Evolutionary conservation across 169 alveolate species (phyloP).

Genomic region (Plasmodium relictum): DNA sequence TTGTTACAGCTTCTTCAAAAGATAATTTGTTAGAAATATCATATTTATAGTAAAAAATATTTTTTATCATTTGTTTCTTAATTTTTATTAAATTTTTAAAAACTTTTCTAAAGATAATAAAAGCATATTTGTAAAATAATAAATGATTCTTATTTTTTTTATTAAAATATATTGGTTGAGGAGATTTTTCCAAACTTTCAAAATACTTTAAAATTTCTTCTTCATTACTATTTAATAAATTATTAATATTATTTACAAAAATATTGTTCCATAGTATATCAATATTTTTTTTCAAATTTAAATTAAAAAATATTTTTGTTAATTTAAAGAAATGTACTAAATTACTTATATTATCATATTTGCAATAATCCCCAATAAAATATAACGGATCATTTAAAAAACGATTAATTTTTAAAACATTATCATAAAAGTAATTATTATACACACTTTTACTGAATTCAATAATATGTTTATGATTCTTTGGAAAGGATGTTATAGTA

Average conservation of each 20-base stretch:
- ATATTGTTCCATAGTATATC: slow-evolving; percentile 35
- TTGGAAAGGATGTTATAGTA: slow-evolving; percentile 71
- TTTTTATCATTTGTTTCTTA: background rate
- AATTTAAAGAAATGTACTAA: slow-evolving; percentile 56
- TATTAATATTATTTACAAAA: slow-evolving; percentile 49
- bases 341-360: slow-evolving; percentile 51
- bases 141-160: slow-evolving; percentile 29
- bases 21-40: background rate
- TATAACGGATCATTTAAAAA: slow-evolving; percentile 60
- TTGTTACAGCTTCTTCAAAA: slow-evolving; percentile 28
- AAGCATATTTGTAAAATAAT: slow-evolving; percentile 41
- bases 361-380: slow-evolving; percentile 41
- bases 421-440: slow-evolving; percentile 42
- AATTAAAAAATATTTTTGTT: slow-evolving; percentile 56
- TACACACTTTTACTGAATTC: slow-evolving; percentile 59
- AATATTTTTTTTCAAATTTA: slow-evolving; percentile 17
- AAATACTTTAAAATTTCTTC: slow-evolving; percentile 31
- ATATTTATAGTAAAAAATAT: slow-evolving; percentile 26
- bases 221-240: slow-evolving; percentile 26
- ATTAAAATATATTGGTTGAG: slow-evolving; percentile 48
- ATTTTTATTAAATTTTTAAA: slow-evolving; percentile 22
- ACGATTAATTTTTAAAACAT: slow-evolving; percentile 57
- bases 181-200: slow-evolving; percentile 27
- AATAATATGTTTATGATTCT: slow-evolving; percentile 58
- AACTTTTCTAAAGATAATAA: slow-evolving; percentile 23